phyloP scores from a whole-genome alignment of 495 filamentous ascomycete genomes.

The Pseudotulostoma volvatum region DNA sequence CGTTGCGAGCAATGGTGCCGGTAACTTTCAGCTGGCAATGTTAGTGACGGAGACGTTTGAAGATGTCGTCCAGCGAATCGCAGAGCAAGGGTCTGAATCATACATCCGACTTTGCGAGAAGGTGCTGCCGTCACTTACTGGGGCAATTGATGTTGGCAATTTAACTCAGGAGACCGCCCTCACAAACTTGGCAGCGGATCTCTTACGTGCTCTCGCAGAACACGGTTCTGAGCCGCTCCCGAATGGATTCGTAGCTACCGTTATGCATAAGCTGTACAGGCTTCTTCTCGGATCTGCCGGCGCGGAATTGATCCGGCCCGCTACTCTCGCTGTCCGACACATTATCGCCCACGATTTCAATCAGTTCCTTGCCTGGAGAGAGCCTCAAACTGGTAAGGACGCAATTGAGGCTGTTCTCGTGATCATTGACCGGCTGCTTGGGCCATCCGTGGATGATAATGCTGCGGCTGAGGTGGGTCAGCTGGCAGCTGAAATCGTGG shows the following conservation, averaged over 20 bases:
- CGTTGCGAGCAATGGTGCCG: slow-evolving; percentile 71
- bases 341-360: slow-evolving; percentile 75
- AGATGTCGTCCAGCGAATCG: slow-evolving; percentile 55
- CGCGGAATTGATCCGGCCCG: slow-evolving; percentile 69
- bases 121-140: slow-evolving; percentile 71
- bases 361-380: slow-evolving; percentile 70
- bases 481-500: slow-evolving; percentile 84
- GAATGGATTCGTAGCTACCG: slow-evolving; percentile 63
- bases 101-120: slow-evolving; percentile 74
- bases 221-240: slow-evolving; percentile 73
- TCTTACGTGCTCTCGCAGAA: slow-evolving; percentile 65
- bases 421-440: slow-evolving; percentile 86
- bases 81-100: slow-evolving; percentile 42
- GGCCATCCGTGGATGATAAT: slow-evolving; percentile 66
- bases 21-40: slow-evolving; percentile 70
- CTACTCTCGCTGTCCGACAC: slow-evolving; percentile 71
- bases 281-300: slow-evolving; percentile 68
- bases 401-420: slow-evolving; percentile 77
- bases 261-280: slow-evolving; percentile 73
- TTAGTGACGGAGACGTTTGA: slow-evolving; percentile 83
- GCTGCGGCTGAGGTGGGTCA: slow-evolving; percentile 93
- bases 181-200: slow-evolving; percentile 68
- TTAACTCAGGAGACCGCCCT: slow-evolving; percentile 71
- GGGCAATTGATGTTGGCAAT: slow-evolving; percentile 74
- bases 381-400: slow-evolving; percentile 52